Base-by-base conservation (phyloP, 108 stramenopile genomes). In the Pseudonitzschia multistriata region DNA sequence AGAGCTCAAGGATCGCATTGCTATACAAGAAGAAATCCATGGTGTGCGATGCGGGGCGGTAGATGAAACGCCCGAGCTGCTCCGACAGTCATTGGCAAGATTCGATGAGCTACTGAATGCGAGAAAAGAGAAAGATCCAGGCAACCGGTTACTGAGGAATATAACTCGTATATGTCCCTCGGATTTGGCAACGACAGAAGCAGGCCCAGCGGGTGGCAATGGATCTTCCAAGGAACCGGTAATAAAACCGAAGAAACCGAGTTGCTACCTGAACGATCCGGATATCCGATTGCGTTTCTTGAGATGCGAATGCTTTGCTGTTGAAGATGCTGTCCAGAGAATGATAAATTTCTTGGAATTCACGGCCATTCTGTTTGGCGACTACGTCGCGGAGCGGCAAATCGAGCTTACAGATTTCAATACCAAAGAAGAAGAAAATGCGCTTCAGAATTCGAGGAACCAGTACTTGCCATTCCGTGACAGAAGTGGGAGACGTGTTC, bases 321-420 rank as follows among this genome's bases (percentile, higher is more conserved):
- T 47, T 17, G 49, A 34, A 17, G 29, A 49, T 19, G 70, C 70
- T 33, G 70, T 45, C 3, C 10, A 35, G 19, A 55, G 56, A 17
- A 62, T 71, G 45, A 31, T 62, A 17, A 49, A 7, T 22, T 71
- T 71, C 49, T 49, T 71, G 28, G 39, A 71, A 24, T 60, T 55
- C 30, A 30, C 36, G 13, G 56, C 49, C 27, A 69, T 62, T 49
- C 61, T 75, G 5, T 75, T 71, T 27, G 70, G 70, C 13, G 49
- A 22, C 15, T 31, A 62, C 29, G 49, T 37, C 17, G 24, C 61
- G 21, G 59, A 35, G 15, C 42, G 70, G 28, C 55, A 35, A 3
- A 31, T 71, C 13, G 11, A 33, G 47, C 34, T 71, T 11, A n/a
- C 29, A 22, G 70, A 71, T 35, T 47, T 71, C 10, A 25, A 52